phyloP scores from a whole-genome alignment of 176 grass and related monocot species.

The Aegilops bicornis region DNA sequence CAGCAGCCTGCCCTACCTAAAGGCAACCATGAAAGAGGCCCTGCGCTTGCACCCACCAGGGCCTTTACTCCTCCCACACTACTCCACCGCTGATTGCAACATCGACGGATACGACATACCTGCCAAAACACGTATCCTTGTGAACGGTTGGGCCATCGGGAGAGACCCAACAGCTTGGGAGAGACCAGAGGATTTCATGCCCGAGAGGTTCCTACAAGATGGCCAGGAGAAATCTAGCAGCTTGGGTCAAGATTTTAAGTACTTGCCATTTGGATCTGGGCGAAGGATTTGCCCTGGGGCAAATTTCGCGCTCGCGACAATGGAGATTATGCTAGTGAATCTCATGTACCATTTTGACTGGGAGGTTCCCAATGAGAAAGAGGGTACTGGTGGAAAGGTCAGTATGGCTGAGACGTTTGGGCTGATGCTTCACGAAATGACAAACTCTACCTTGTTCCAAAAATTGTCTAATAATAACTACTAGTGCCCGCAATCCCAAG shows the following conservation, averaged over 20 bases:
- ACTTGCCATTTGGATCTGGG: conserved; percentile 32
- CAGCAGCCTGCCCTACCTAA: conserved; percentile 30
- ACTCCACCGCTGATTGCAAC: conserved; percentile 26
- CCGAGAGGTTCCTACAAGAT: conserved; percentile 29
- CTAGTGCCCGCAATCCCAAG: neutral
- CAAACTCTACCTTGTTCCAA: conserved; percentile 18
- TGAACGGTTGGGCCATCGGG: conserved; percentile 38
- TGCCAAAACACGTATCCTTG: conserved; percentile 25
- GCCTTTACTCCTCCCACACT: conserved; percentile 31
- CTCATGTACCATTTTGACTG: conserved; percentile 41
- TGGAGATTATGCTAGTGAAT: conserved; percentile 32
- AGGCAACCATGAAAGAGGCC: conserved; percentile 30
- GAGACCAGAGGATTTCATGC: conserved; percentile 20
- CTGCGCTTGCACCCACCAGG: conserved; percentile 39
- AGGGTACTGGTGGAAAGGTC: neutral
- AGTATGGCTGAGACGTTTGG: conserved; percentile 28
- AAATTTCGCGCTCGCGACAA: conserved; percentile 19
- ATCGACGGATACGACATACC: conserved; percentile 28
- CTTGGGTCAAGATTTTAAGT: conserved; percentile 27
- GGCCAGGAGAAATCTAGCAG: neutral
- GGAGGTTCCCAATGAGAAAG: conserved; percentile 23
- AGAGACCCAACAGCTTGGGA: conserved; percentile 35
- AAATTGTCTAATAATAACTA: no score
- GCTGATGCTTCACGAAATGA: conserved; percentile 22
- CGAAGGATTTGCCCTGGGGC: conserved; percentile 29